Conservation (phyloP, 2,329 filamentous ascomycete genomes). For the Scedosporium apiospermum region DNA sequence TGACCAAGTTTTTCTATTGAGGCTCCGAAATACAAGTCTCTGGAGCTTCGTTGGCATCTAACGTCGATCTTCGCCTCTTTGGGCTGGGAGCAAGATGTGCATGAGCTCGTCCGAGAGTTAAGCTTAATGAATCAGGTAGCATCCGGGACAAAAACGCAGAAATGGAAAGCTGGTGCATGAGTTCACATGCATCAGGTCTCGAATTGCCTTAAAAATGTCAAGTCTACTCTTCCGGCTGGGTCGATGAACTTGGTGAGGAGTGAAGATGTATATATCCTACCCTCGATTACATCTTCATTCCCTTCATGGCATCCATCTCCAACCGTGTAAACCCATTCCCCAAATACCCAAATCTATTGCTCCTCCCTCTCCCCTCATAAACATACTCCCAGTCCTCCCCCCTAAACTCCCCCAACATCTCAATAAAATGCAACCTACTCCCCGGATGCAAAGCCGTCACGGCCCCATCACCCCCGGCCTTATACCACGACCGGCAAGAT, state of each 20-base stretch:
- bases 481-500: conserved; percentile 42
- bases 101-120: too few species aligned
- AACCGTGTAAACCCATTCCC: conserved; percentile 42
- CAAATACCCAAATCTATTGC: conserved; percentile 40
- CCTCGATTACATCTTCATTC: conserved; percentile 2
- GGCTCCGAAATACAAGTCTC: too few species aligned
- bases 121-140: too few species aligned
- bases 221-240: neutral
- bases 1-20: too few species aligned
- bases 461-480: conserved; percentile 32
- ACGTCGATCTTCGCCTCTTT: too few species aligned
- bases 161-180: too few species aligned
- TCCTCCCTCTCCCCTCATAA: conserved; percentile 17
- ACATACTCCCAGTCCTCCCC: conserved; percentile 45
- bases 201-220: neutral
- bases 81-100: too few species aligned
- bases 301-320: conserved; percentile 19
- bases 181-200: neutral
- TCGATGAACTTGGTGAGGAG: neutral
- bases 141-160: too few species aligned
- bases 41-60: too few species aligned
- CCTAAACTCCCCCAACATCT: conserved; percentile 40
- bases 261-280: neutral
- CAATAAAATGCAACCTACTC: conserved; percentile 41
- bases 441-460: conserved; percentile 42